Evolutionary conservation across 2,329 filamentous ascomycete species (phyloP).

Genomic region (Metarhizium brunneum): DNA sequence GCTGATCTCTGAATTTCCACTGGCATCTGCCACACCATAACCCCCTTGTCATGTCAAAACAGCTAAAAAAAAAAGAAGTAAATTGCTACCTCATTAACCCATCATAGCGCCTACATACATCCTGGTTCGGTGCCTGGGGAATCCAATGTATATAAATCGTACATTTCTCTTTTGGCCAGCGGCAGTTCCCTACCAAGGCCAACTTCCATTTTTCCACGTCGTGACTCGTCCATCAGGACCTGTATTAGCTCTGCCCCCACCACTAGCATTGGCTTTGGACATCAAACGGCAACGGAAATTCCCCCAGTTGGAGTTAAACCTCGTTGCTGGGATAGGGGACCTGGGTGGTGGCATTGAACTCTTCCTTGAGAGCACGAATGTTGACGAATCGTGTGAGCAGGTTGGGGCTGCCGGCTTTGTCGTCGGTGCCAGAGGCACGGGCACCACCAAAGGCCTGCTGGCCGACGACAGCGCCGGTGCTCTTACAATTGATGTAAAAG

Average conservation of each 20-base stretch:
- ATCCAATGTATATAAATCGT: neutral
- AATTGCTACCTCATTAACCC: neutral
- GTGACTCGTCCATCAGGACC: neutral
- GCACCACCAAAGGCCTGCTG: slow-evolving; percentile 66
- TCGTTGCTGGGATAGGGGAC: slow-evolving; percentile 67
- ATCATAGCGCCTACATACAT: neutral
- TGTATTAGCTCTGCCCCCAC: neutral
- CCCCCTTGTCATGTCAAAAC: too few species aligned
- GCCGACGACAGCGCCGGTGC: slow-evolving; percentile 62
- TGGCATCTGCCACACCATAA: too few species aligned
- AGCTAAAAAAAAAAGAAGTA: too few species aligned
- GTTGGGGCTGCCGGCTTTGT: slow-evolving; percentile 61
- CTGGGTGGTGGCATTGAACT: slow-evolving; percentile 54
- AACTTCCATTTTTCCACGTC: neutral
- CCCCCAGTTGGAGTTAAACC: slow-evolving; percentile 26
- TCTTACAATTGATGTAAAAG: slow-evolving; percentile 83
- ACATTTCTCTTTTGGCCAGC: neutral
- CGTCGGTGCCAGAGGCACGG: slow-evolving; percentile 60
- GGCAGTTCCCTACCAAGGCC: neutral
- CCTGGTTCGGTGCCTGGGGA: neutral
- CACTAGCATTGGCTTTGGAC: neutral
- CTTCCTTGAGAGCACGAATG: slow-evolving; percentile 63
- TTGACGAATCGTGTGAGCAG: slow-evolving; percentile 58
- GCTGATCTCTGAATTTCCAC: too few species aligned
- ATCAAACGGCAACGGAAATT: neutral